phyloP scores from a whole-genome alignment of 805 yeast species.

The Metschnikowia vanudenii region DNA sequence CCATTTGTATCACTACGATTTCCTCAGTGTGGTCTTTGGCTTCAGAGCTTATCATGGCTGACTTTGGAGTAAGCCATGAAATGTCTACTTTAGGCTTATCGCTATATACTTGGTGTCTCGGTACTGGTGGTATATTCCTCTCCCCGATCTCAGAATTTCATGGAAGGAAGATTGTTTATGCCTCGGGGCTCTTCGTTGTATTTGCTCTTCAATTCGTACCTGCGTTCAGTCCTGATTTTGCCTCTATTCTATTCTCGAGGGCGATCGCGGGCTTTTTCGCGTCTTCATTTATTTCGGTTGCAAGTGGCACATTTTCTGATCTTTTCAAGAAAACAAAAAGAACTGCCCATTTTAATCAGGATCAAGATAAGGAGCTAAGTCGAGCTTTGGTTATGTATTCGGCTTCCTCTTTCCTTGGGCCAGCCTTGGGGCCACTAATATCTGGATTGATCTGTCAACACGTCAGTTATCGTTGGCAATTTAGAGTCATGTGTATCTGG shows the following conservation, averaged over 20 bases:
- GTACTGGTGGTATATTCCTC: slow-evolving; percentile 35
- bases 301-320: slow-evolving; percentile 31
- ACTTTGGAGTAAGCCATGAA: slow-evolving; percentile 25
- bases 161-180: slow-evolving; percentile 57
- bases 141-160: slow-evolving; percentile 62
- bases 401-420: slow-evolving; percentile 31
- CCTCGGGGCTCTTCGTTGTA: slow-evolving; percentile 26
- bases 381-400: slow-evolving; percentile 29
- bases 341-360: slow-evolving; percentile 10
- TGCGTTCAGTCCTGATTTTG: slow-evolving; percentile 26
- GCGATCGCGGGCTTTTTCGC: slow-evolving; percentile 29
- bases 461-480: slow-evolving; percentile 26
- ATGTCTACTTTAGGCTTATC: slow-evolving; percentile 29
- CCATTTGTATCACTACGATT: slow-evolving; percentile 29
- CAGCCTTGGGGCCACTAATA: slow-evolving; percentile 30
- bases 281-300: slow-evolving; percentile 30
- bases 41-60: slow-evolving; percentile 22
- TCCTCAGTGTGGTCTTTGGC: slow-evolving; percentile 33
- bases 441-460: slow-evolving; percentile 27
- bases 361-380: slow-evolving; percentile 15
- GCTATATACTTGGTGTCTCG: slow-evolving; percentile 28
- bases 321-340: slow-evolving; percentile 20
- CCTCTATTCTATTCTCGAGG: slow-evolving; percentile 29
- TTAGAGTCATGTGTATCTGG: slow-evolving; percentile 28
- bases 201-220: slow-evolving; percentile 27